phyloP scores from a whole-genome alignment of 352 stramenopile species.

The Hyaloperonospora arabidopsidis region DNA sequence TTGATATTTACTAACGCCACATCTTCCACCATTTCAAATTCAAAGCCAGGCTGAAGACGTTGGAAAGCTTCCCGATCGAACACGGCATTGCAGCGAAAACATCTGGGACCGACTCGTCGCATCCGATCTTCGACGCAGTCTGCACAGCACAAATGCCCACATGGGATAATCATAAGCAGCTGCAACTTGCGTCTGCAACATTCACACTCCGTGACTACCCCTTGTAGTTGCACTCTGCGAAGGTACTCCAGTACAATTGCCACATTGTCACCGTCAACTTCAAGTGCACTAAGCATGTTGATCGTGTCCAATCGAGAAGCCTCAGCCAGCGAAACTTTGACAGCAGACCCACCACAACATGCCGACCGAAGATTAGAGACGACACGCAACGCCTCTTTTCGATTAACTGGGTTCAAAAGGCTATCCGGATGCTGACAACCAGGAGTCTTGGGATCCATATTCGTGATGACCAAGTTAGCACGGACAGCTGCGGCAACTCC shows the following conservation, averaged over 20 bases:
- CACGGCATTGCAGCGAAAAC: constrained; percentile 38
- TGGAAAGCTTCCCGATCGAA: constrained; percentile 89
- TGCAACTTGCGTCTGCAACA: constrained; percentile 80
- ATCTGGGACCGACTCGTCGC: constrained; percentile 38
- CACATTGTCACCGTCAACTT: constrained; percentile 41
- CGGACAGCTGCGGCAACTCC: constrained; percentile 51
- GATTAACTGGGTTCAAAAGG: constrained; percentile 67
- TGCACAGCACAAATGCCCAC: constrained; percentile 87
- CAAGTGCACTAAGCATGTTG: constrained; percentile 35
- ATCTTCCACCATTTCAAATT: constrained; percentile 44
- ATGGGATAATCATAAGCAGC: constrained; percentile 88
- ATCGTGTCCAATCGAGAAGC: constrained; percentile 52
- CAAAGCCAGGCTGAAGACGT: constrained; percentile 75
- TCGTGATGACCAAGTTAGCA: constrained; percentile 67
- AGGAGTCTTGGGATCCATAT: constrained; percentile 58
- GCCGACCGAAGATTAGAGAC: constrained; percentile 53
- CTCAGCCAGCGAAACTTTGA: constrained; percentile 38
- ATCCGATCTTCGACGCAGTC: constrained; percentile 86
- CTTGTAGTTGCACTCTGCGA: constrained; percentile 36
- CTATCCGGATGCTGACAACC: constrained; percentile 58
- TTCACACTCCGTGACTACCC: constrained; percentile 56
- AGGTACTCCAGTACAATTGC: constrained; percentile 43
- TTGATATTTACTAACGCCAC: constrained; percentile 9
- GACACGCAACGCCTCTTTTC: constrained; percentile 48
- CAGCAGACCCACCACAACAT: constrained; percentile 42